These are phyloP conservation scores for Fusarium vanettenii DNA, from an alignment of 2,329 filamentous ascomycete genomes.

Conservation along the genomic window DNA sequence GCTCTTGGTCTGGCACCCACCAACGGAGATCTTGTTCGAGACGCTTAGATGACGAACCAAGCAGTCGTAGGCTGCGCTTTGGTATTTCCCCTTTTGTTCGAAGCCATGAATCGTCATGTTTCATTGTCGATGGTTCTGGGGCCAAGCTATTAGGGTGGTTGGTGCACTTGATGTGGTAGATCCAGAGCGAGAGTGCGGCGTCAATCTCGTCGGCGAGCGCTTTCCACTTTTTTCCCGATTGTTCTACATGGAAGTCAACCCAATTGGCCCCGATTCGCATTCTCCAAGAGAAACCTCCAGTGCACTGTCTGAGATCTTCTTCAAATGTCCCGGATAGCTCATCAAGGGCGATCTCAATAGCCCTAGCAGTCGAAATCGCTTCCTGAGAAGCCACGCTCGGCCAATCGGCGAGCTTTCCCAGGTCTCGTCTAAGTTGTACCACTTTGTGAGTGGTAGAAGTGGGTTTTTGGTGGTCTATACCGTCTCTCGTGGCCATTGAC, in stretches of 20 bases:
- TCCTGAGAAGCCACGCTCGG: background rate
- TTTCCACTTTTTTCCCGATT: background rate
- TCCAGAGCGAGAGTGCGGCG: background rate
- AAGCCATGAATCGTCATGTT: background rate
- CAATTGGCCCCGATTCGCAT: background rate
- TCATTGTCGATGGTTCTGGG: background rate
- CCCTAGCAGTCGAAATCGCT: background rate
- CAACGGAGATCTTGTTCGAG: background rate
- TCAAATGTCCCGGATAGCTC: background rate
- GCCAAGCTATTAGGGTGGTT: background rate
- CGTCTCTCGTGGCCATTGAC: background rate
- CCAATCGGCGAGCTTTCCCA: background rate
- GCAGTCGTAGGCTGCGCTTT: background rate
- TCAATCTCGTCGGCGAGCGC: background rate
- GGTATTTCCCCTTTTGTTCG: background rate
- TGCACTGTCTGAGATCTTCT: fast-evolving
- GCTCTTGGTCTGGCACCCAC: background rate
- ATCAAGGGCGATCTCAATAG: background rate
- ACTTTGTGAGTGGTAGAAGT: background rate
- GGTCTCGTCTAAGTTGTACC: background rate
- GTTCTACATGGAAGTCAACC: background rate
- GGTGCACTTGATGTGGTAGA: background rate
- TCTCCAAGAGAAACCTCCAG: background rate
- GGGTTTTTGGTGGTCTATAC: background rate
- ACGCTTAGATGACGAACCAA: background rate